A percentile compares a stretch with the other conserved stretches of the same genome.
These are phyloP conservation scores for Cymbidium sinense DNA, from an alignment of 106 monocot genomes.

Conservation along the genomic window DNA sequence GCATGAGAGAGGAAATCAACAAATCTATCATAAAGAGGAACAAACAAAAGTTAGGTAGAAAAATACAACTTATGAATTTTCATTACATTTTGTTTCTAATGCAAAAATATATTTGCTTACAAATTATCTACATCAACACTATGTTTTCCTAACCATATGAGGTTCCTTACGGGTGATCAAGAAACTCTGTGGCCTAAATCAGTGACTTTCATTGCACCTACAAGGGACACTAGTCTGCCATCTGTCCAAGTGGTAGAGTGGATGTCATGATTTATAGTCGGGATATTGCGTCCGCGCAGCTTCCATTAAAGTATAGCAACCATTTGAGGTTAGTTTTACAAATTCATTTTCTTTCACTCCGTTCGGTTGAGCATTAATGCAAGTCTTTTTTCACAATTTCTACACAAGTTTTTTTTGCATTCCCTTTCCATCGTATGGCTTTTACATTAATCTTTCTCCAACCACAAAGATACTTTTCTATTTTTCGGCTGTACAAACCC, in stretches of 20 bases:
- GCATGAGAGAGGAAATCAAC: slow-evolving; percentile 1
- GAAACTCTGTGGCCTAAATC: too few relatives aligned
- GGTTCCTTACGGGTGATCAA: neutral
- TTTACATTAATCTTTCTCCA: neutral
- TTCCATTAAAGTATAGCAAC: too few relatives aligned
- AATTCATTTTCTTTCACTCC: neutral
- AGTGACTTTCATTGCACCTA: too few relatives aligned
- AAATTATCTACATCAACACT: neutral
- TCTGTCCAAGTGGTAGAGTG: too few relatives aligned
- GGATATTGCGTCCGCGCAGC: too few relatives aligned
- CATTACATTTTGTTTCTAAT: neutral
- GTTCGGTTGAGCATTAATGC: neutral
- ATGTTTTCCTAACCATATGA: neutral
- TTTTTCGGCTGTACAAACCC: neutral
- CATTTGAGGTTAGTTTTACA: neutral
- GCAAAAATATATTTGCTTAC: neutral
- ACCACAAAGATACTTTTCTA: neutral
- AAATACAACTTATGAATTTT: neutral
- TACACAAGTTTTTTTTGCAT: neutral
- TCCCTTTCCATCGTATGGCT: neutral
- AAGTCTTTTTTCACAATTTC: neutral
- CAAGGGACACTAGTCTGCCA: too few relatives aligned
- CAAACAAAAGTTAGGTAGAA: neutral
- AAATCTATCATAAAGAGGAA: neutral
- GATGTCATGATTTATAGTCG: too few relatives aligned